Base-by-base conservation (phyloP, 352 stramenopile species). In the Phytophthora megakarya region DNA sequence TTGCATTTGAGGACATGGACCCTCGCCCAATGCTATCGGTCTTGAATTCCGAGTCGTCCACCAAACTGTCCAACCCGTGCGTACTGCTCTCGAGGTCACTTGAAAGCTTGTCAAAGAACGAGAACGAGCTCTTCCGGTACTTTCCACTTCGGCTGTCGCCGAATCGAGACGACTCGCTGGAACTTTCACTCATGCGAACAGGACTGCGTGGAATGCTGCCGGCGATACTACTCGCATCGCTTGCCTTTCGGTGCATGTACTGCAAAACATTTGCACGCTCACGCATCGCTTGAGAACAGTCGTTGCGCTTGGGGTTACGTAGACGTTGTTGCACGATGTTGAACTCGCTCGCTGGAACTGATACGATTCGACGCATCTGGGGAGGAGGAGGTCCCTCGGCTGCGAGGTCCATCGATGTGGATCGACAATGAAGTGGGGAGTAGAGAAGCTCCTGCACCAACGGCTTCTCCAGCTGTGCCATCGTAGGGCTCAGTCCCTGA, bases 101-200 rank as follows among this genome's bases (percentile, higher is more conserved):
- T 32, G 87, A 91, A 25, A 95, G 76, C 58, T 92, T 91, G 51
- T 93, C 87, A 39, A 95, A 93, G 55, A 95, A 95, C 28, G 85
- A 93, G 45, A 95, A 95, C 39, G 87, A 95, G 54, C 86, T 83
- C 60, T 90, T 93, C 26, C 84, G 81, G 61, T 64, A 75, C 60
- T 76, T 84, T 43, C 53, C 65, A 19, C 79, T 88, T 51, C 79
- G 74, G 38, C 61, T 84, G 28, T 92, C 84, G 6, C 52, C 62
- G 21, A 78, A 72, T 43, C 78, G 68, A 44, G 76, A 87, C 26
- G 82, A 90, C 44, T 90, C 84, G 32, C 80, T 92, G 21, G 83
- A 93, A 38, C 81, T 90, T 28, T 72, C 75, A 50, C 87, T 95
- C 30, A 84, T 63, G 0, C 85, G 80, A 7, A 67, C 47, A 15